These are phyloP conservation scores for Aspergillus carlsbadensis DNA, from an alignment of 495 filamentous ascomycete species.

Conservation along the genomic window DNA sequence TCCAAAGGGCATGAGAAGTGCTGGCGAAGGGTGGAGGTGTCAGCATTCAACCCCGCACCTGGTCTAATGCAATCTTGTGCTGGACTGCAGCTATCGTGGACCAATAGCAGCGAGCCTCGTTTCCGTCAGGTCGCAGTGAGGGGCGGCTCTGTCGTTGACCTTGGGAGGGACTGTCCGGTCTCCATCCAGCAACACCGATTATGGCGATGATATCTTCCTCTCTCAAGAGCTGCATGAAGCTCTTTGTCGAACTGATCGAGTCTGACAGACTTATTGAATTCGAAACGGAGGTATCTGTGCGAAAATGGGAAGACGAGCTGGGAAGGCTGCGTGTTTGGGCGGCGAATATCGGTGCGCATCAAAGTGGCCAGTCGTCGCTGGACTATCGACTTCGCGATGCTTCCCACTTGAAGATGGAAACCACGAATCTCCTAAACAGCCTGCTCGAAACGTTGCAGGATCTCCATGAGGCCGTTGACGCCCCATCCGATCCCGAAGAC, in stretches of 20 bases:
- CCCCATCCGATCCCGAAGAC: too few relatives aligned
- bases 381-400: slow-evolving; percentile 47
- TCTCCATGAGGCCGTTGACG: background rate
- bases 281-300: slow-evolving; percentile 8
- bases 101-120: too few relatives aligned
- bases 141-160: too few relatives aligned
- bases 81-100: too few relatives aligned
- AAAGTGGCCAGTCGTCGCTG: slow-evolving; percentile 38
- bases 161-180: too few relatives aligned
- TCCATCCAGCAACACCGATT: too few relatives aligned
- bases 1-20: too few relatives aligned
- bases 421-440: slow-evolving; percentile 30
- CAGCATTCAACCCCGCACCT: too few relatives aligned
- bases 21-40: too few relatives aligned
- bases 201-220: too few relatives aligned
- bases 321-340: slow-evolving; percentile 45
- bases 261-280: background rate
- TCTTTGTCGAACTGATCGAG: background rate
- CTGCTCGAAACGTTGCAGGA: slow-evolving; percentile 8
- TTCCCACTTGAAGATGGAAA: slow-evolving; percentile 37
- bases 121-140: too few relatives aligned
- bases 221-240: background rate
- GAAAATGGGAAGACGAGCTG: slow-evolving; percentile 30
- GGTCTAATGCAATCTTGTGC: too few relatives aligned
- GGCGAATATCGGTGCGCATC: slow-evolving; percentile 45